Percentiles rank a stretch among this genome's conserved stretches.
phyloP scores from a whole-genome alignment of 176 grass and related monocot genomes.

The Ananas comosus region DNA sequence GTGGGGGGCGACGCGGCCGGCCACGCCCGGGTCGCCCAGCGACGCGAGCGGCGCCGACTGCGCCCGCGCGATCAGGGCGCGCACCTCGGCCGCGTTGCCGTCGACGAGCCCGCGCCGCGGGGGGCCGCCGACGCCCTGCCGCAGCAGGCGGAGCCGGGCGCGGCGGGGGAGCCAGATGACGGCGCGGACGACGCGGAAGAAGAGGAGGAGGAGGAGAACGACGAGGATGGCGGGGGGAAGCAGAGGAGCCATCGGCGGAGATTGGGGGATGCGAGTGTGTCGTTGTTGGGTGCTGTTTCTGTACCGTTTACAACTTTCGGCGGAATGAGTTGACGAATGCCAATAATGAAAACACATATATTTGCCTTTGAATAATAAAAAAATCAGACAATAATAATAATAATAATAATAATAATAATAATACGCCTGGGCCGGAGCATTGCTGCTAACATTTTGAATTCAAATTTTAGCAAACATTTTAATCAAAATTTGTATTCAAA shows the following conservation, averaged over 20 bases:
- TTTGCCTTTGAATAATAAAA: too few species aligned
- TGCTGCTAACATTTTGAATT: too few species aligned
- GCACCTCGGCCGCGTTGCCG: slow-evolving; percentile 36
- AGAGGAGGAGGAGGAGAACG: slow-evolving; percentile 11
- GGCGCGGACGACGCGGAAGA: slow-evolving; percentile 27
- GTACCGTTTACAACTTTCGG: too few species aligned
- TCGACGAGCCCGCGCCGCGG: slow-evolving; percentile 31
- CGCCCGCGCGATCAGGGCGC: slow-evolving; percentile 17
- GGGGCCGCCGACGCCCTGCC: slow-evolving; percentile 42
- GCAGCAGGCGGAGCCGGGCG: slow-evolving; percentile 27
- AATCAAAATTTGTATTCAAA: too few species aligned
- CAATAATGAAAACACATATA: too few species aligned
- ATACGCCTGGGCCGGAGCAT: too few species aligned
- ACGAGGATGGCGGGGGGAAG: slow-evolving; percentile 15
- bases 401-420: too few species aligned
- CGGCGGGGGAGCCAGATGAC: slow-evolving; percentile 39
- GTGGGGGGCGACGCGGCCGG: slow-evolving; percentile 45
- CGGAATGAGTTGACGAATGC: too few species aligned
- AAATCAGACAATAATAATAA: too few species aligned
- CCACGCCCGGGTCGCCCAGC: slow-evolving; percentile 35
- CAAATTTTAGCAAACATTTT: too few species aligned
- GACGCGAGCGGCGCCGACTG: slow-evolving; percentile 35
- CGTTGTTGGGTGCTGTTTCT: neutral
- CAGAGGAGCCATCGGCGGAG: slow-evolving; percentile 13
- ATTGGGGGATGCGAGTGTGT: neutral